Evolutionary conservation across 2,329 filamentous ascomycete genomes (phyloP).

Genomic region (Ilyonectria destructans): DNA sequence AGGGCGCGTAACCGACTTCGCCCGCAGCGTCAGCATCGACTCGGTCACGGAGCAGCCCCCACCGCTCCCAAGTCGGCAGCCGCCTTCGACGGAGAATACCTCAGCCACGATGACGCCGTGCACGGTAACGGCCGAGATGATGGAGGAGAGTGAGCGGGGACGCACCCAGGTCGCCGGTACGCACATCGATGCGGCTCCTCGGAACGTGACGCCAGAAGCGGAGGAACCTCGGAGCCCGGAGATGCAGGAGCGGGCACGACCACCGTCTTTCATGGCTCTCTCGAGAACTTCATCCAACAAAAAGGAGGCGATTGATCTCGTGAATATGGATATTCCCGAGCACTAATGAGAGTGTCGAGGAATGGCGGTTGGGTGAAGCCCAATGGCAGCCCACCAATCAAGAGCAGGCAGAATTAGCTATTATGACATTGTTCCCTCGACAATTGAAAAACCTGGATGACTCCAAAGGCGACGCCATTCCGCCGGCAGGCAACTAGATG

Average conservation of each 20-base stretch:
- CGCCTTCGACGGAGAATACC: conserved; percentile 42
- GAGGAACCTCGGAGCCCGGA: conserved; percentile 57
- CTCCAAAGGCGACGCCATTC: background rate
- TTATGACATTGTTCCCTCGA: background rate
- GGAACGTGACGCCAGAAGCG: conserved; percentile 37
- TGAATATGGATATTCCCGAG: conserved; percentile 59
- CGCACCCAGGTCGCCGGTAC: background rate
- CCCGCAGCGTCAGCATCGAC: conserved; percentile 37
- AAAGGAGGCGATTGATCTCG: conserved; percentile 46
- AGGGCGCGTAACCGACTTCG: conserved; percentile 29
- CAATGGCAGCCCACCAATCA: background rate
- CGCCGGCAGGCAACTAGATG: background rate
- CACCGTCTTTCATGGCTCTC: conserved; percentile 47
- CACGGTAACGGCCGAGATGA: conserved; percentile 44
- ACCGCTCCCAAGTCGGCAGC: conserved; percentile 27
- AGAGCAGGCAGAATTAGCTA: background rate
- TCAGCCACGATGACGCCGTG: conserved; percentile 48
- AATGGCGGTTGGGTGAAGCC: background rate
- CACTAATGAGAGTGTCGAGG: conserved; percentile 35
- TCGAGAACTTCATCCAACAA: conserved; percentile 40
- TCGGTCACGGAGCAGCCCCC: conserved; percentile 35
- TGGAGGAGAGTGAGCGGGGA: conserved; percentile 21
- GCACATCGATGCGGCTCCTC: conserved; percentile 14
- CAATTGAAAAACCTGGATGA: too few relatives aligned
- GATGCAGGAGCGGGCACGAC: conserved; percentile 61